Evolutionary conservation across 192 early-diverging fungal genomes (phyloP).

Genomic region (Linnemannia zychae): DNA sequence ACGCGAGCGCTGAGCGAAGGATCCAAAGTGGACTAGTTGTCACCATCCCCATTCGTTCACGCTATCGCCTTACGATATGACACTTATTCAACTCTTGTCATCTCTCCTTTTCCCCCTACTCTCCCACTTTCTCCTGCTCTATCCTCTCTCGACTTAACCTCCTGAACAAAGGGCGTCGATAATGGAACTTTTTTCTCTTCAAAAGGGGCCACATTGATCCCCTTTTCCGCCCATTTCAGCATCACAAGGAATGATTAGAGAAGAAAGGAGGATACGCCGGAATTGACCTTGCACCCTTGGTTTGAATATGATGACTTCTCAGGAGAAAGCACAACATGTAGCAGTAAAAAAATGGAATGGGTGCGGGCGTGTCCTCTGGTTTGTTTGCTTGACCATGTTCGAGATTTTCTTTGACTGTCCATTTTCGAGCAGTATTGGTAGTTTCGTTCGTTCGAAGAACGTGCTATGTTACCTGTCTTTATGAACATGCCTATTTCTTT

Average conservation of each 20-base stretch:
- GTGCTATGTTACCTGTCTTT: not conserved
- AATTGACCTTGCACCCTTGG: not conserved
- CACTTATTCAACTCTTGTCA: not conserved
- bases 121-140: not conserved
- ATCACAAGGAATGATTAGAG: not conserved
- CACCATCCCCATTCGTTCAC: not conserved
- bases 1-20: not conserved
- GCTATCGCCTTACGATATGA: not conserved
- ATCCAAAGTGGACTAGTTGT: not conserved
- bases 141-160: not conserved
- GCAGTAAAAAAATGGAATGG: not conserved
- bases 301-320: not conserved
- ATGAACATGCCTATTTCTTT: not conserved
- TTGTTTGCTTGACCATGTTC: not conserved
- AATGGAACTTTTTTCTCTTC: not conserved
- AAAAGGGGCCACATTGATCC: not conserved
- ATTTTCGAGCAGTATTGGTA: not conserved
- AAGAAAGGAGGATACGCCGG: not conserved
- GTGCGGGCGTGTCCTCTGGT: not conserved
- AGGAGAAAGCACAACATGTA: not conserved
- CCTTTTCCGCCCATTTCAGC: not conserved
- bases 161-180: not conserved
- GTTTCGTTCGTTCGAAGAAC: not conserved
- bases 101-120: too few relatives aligned
- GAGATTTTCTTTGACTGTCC: not conserved